These are phyloP conservation scores for Castanopsis chinensis DNA, from an alignment of 306 rosid genomes.

Conservation along the genomic window DNA sequence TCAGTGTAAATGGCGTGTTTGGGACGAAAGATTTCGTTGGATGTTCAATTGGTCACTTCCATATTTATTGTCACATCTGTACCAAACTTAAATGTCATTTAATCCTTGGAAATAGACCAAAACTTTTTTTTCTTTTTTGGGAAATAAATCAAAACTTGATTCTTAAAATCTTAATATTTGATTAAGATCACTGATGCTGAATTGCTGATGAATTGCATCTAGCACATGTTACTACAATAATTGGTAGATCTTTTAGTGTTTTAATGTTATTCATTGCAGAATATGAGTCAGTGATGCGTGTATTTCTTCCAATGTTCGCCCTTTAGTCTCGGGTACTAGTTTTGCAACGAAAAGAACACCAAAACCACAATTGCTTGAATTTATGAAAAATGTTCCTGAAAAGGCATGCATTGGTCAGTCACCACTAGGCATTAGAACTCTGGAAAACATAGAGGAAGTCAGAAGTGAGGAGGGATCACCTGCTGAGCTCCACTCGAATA, in stretches of 20 bases:
- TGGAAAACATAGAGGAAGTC: not conserved
- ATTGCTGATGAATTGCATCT: too few relatives aligned
- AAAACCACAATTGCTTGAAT: not conserved
- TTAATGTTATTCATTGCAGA: not conserved
- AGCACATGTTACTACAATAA: too few relatives aligned
- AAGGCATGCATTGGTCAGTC: not conserved
- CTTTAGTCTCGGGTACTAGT: not conserved
- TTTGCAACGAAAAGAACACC: not conserved
- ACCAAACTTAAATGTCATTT: too few relatives aligned
- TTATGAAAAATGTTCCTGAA: conserved; percentile 9
- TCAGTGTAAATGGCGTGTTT: too few relatives aligned
- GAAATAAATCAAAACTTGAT: too few relatives aligned
- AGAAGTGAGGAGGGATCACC: not conserved
- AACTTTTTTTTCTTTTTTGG: too few relatives aligned
- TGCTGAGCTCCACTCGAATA: not conserved
- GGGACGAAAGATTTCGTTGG: too few relatives aligned
- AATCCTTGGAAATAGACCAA: too few relatives aligned
- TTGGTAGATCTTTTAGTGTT: not conserved
- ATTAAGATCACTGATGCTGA: too few relatives aligned
- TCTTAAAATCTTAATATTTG: too few relatives aligned
- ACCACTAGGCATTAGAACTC: not conserved
- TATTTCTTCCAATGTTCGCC: not conserved
- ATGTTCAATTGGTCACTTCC: too few relatives aligned
- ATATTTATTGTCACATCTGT: too few relatives aligned
- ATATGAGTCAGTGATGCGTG: not conserved